Evolutionary conservation across 208 protist species (phyloP).

Genomic region (Trypanosoma theileri): DNA sequence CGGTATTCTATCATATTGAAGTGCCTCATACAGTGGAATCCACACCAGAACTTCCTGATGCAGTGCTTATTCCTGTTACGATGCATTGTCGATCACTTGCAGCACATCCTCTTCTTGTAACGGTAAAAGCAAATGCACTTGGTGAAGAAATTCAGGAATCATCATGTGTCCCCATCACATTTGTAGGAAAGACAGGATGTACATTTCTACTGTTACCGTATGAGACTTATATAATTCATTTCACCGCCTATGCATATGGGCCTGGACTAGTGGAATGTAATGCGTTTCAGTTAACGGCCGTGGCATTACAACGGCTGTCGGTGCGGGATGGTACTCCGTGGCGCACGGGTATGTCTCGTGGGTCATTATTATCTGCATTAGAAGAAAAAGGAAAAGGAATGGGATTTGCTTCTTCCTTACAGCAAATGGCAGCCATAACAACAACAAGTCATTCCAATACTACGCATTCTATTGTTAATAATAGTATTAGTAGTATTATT

Average conservation of each 20-base stretch:
- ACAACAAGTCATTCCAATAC: too few relatives aligned
- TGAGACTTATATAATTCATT: conserved; percentile 46
- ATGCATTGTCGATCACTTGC: conserved; percentile 68
- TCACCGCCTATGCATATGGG: conserved; percentile 58
- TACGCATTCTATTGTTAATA: too few relatives aligned
- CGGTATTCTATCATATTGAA: conserved; percentile 38
- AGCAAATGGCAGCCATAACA: too few relatives aligned
- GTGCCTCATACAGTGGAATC: conserved; percentile 26
- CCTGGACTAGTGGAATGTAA: conserved; percentile 76
- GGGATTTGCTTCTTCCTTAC: too few relatives aligned
- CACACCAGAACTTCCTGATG: conserved; percentile 30
- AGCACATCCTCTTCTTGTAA: conserved; percentile 62
- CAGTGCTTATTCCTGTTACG: conserved; percentile 42
- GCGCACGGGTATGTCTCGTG: conserved; percentile 28
- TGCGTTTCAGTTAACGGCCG: conserved; percentile 48
- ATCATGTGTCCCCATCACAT: conserved; percentile 43
- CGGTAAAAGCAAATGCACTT: not conserved
- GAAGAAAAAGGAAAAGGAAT: not conserved
- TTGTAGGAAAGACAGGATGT: conserved; percentile 64
- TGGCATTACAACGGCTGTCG: conserved; percentile 32
- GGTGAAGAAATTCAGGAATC: not conserved
- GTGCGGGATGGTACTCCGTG: not conserved
- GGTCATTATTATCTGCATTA: conserved; percentile 18
- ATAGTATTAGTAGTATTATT: not conserved
- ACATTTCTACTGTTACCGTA: conserved; percentile 70